phyloP scores from a whole-genome alignment of 2,329 filamentous ascomycete genomes.

The Cytospora chrysosperma region DNA sequence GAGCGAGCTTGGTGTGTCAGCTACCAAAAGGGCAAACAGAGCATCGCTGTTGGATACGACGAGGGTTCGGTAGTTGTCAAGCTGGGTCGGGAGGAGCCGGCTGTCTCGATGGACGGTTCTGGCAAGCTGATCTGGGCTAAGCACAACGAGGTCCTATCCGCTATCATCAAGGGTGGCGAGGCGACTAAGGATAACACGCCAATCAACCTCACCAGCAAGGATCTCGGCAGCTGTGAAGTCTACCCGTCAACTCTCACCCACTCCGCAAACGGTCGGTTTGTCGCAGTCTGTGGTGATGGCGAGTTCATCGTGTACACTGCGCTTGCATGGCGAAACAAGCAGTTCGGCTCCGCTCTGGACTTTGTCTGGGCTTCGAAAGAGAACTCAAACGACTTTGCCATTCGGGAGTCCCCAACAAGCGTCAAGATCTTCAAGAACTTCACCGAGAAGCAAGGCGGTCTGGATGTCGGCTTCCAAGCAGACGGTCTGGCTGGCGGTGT shows the following conservation, averaged over 20 bases:
- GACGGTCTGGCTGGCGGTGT: constrained; percentile 88
- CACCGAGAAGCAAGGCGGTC: constrained; percentile 80
- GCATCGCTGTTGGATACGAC: constrained; percentile 93
- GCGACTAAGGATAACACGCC: constrained; percentile 86
- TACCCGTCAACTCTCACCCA: constrained; percentile 94
- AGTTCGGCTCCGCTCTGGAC: constrained; percentile 91
- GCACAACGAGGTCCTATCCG: constrained; percentile 91
- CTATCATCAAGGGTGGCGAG: constrained; percentile 90
- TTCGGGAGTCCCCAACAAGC: constrained; percentile 88
- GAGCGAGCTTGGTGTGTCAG: constrained; percentile 97
- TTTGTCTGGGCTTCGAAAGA: constrained; percentile 98
- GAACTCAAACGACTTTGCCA: constrained; percentile 97
- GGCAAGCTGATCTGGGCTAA: constrained; percentile 96
- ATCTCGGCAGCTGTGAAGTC: constrained; percentile 92
- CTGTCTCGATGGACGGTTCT: constrained; percentile 93
- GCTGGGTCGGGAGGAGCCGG: constrained; percentile 94
- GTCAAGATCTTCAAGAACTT: constrained; percentile 99
- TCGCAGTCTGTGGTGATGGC: constrained; percentile 88
- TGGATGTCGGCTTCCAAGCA: constrained; percentile 93
- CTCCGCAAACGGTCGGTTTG: constrained; percentile 87
- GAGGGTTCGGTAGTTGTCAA: constrained; percentile 98
- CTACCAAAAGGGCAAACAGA: constrained; percentile 92
- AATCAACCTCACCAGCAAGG: constrained; percentile 85
- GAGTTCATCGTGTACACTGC: constrained; percentile 99
- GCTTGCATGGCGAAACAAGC: constrained; percentile 94